These are phyloP conservation scores for Trichomonascus vanleenenianus DNA, from an alignment of 805 yeast genomes.

Conservation along the genomic window DNA sequence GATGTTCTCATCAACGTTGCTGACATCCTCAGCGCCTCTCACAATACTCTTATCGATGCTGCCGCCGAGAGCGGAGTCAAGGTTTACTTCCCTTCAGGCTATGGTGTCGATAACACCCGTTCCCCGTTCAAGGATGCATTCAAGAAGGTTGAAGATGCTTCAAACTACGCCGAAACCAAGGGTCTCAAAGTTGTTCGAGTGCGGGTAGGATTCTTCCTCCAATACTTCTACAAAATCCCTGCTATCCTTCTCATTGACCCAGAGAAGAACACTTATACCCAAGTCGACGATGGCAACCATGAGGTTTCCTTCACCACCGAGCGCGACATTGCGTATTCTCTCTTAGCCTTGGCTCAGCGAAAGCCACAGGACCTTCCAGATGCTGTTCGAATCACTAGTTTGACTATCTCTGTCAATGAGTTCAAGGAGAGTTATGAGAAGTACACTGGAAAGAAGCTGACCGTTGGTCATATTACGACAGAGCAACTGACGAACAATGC, in stretches of 20 bases:
- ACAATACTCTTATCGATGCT: constrained; percentile 33
- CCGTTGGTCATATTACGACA: not conserved
- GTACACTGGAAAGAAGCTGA: not conserved
- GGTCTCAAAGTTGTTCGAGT: constrained; percentile 1
- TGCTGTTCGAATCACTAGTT: constrained; percentile 1
- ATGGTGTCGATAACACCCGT: constrained; percentile 36
- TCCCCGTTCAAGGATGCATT: constrained; percentile 1
- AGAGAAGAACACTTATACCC: constrained; percentile 1
- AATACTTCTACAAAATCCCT: constrained; percentile 1
- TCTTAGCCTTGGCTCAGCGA: constrained; percentile 1
- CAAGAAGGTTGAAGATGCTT: not conserved
- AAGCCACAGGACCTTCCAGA: constrained; percentile 1
- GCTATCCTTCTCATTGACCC: constrained; percentile 2
- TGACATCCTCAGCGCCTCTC: constrained; percentile 23
- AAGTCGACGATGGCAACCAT: not conserved
- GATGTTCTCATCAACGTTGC: constrained; percentile 44
- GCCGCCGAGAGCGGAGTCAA: constrained; percentile 36
- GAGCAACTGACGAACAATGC: not conserved
- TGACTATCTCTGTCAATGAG: constrained; percentile 1
- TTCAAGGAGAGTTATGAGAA: constrained; percentile 3
- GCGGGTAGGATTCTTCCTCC: constrained; percentile 1
- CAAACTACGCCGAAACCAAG: constrained; percentile 1
- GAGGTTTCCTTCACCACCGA: constrained; percentile 3
- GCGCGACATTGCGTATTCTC: constrained; percentile 3
- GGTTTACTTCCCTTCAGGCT: constrained; percentile 51